Evolutionary conservation across 257 asterid genomes (phyloP).

Genomic region (Solanum paucissectum): DNA sequence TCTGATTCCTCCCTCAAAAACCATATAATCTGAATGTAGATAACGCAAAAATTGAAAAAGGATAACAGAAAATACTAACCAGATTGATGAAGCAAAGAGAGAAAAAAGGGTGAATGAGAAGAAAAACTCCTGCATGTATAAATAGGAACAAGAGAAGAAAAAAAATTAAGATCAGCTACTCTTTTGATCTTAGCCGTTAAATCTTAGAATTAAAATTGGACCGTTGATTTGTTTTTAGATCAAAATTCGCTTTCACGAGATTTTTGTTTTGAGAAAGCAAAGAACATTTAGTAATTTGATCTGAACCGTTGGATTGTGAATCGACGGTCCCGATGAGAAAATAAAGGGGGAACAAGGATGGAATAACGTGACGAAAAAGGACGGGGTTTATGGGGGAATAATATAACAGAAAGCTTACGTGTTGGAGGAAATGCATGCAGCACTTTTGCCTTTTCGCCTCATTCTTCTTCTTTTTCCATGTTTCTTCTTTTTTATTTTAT

Average conservation of each 20-base stretch:
- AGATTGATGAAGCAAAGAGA: neutral
- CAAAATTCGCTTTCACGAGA: conserved; percentile 25
- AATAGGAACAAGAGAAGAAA: neutral
- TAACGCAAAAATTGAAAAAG: neutral
- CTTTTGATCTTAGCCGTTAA: neutral
- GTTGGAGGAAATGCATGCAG: conserved; percentile 28
- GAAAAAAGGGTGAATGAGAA: neutral
- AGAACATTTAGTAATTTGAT: conserved; percentile 8
- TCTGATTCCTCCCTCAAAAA: neutral
- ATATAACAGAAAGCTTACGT: conserved; percentile 35
- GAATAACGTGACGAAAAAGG: conserved; percentile 25
- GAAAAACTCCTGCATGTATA: conserved; percentile 3
- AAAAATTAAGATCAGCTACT: neutral
- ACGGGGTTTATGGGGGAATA: neutral
- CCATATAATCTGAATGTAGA: neutral
- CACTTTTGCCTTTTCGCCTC: conserved; percentile 7
- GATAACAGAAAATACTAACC: conserved; percentile 5
- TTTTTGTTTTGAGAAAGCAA: conserved; percentile 22
- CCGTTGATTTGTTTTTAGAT: neutral
- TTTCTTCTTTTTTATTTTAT: neutral
- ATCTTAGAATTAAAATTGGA: neutral
- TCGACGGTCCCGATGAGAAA: conserved; percentile 15
- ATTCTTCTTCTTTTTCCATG: neutral
- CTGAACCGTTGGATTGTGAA: conserved; percentile 12
- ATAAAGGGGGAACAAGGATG: conserved; percentile 22